phyloP scores from a whole-genome alignment of 106 monocot genomes.

The Posidonia australis region DNA sequence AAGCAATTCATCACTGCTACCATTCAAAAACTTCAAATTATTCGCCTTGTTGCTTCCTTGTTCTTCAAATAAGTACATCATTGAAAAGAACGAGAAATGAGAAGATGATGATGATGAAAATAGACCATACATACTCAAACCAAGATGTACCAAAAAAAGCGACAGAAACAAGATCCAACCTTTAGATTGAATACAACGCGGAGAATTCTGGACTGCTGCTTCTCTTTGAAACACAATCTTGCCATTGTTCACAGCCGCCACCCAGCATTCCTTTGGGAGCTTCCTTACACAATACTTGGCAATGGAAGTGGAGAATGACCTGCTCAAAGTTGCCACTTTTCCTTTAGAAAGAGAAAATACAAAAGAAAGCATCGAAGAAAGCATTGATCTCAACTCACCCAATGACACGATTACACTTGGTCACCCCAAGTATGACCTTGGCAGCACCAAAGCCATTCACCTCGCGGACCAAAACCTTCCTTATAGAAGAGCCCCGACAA shows the following conservation, averaged over 20 bases:
- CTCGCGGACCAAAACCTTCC: slow-evolving; percentile 33
- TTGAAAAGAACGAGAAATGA: background rate
- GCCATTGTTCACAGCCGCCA: slow-evolving; percentile 48
- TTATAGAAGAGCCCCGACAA: slow-evolving; percentile 25
- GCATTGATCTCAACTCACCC: slow-evolving; percentile 7
- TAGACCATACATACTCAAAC: background rate
- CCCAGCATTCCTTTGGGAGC: slow-evolving; percentile 29
- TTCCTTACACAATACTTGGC: slow-evolving; percentile 58
- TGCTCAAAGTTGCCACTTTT: background rate
- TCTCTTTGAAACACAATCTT: slow-evolving; percentile 48
- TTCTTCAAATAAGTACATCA: background rate
- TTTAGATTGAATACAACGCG: background rate
- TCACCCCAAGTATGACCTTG: slow-evolving; percentile 30
- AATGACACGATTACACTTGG: slow-evolving; percentile 14
- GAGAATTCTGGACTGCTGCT: background rate
- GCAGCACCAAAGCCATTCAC: slow-evolving; percentile 10
- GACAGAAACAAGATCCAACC: background rate
- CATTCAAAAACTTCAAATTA: background rate
- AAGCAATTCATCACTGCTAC: background rate
- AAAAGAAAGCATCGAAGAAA: background rate
- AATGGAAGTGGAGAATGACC: slow-evolving; percentile 21
- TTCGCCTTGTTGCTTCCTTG: background rate
- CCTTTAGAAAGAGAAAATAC: no score
- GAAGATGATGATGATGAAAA: background rate
- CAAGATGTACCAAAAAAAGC: background rate